Evolutionary conservation across 2,329 filamentous ascomycete species (phyloP), one percentile per base, ranked within the genome.

Genomic region (Diplocarpon mali): DNA sequence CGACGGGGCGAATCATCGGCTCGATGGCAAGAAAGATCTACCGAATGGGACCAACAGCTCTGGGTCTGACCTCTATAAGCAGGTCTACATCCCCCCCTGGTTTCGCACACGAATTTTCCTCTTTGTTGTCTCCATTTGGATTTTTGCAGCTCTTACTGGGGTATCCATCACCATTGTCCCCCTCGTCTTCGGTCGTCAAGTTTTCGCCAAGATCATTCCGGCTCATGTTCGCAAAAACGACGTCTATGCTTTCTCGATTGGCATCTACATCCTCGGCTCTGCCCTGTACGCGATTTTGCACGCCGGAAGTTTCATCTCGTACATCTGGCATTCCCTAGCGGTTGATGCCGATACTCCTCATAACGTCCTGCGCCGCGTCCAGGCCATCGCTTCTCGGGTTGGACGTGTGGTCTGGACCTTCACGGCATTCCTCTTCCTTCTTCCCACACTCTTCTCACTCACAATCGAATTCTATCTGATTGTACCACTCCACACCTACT

Each of bases 221-320:
- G 66, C 71, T 0, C 73, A 84, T 49, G 75, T 85, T 38, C 76
- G 76, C 34, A 83, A 90, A 60, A 98, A 96, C 64, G 92, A 98
- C 62, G 84, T 98, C 20, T 96, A 98, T 58, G 90, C 92, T 11
- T 95, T 95, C 62, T 94, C 87, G 42, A 79, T 92, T 27, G 92
- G 92, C 12, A 74, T 94, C 34, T 95, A 93, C 60, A 69, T 87
- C 20, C 70, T 95, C 4, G 86, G 85, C 10, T 78, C 76, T 3
- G 58, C 76, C 1, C 67, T 75, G 2, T 94, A 89, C 61, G 64
- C 74, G 35, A 54, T 72, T 24, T 67, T 78, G 52, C 75, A 80
- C 59, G 53, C 70, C 14, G 66, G 63, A 11, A 31, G 60, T 50
- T 47, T 55, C 51, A 3, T 69, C 62, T 60, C 20, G 53, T 13